Evolutionary conservation across 495 filamentous ascomycete species (phyloP), one percentile per base, ranked within the genome.

Genomic region (Chaetomidium leptoderma): DNA sequence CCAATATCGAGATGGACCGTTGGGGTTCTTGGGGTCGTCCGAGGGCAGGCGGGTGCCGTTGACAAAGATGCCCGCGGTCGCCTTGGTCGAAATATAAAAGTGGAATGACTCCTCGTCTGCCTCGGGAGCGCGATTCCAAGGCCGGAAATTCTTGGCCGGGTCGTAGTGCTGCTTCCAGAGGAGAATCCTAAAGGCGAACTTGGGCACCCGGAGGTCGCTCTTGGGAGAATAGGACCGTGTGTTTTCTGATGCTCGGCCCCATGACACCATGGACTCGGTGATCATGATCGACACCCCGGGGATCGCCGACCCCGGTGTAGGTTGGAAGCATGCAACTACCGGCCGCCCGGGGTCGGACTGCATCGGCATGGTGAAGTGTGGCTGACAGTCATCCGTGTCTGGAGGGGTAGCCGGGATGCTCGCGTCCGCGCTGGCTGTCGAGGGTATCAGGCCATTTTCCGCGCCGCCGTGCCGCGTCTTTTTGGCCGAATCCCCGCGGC

Each of bases 11-110:
- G 77, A 81, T 14, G 82, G 71, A 0, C 72, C 70, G 9, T 63
- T 63, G 36, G 68, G 58, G 45, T 78, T 71, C 14, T 75, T 73
- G 26, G 70, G 71, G 33, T 78, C 73, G 32, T 79, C 62, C 16
- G 78, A 73, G 6, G 71, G 74, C 6, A 93, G 71, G 49, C 75
- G 76, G 4, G 76, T 74, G 26, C 80, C 84, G 60, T 96, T 95
- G 59, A 95, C 76, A 64, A 73, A 79, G 59, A 95, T 90, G 27
- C 87, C 86, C 17, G 72, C 73, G 33, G 78, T 81, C 0, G 87
- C 83, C 57, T 88, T 87, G 2, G 90, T 92, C 3, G 83, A 83
- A 36, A 95, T 82, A 53, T 88, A 84, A 27, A 89, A 93, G 47
- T 83, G 77, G 54, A 82, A 78, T 8, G 83, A 78, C 21, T 79